Conservation (phyloP, 75 land plant genomes). For the Cunninghamia lanceolata region DNA sequence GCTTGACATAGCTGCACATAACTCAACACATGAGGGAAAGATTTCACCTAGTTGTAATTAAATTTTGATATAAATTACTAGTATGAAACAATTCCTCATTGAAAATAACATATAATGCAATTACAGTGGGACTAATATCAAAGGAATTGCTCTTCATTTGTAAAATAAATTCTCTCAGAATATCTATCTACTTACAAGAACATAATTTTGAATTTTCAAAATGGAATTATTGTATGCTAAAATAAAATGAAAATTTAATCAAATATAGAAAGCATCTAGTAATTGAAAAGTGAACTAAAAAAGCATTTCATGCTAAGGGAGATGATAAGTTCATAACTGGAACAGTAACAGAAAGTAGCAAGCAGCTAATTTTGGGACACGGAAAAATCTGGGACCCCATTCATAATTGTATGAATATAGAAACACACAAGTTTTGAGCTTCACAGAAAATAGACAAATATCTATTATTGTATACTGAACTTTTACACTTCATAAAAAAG, state of each 20-base stretch:
- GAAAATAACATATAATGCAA: neutral
- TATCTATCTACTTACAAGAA: neutral
- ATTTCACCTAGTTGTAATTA: neutral
- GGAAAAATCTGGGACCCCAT: neutral
- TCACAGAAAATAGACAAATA: neutral
- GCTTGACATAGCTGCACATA: constrained; percentile 84
- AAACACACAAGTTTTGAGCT: neutral
- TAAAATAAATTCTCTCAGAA: neutral
- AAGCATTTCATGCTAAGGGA: neutral
- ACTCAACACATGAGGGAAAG: neutral
- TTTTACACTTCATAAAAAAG: neutral
- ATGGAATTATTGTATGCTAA: neutral
- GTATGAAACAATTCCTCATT: neutral
- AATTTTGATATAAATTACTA: neutral
- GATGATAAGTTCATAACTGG: neutral
- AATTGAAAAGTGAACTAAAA: neutral
- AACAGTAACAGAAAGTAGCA: neutral
- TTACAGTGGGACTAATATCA: neutral
- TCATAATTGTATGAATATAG: neutral
- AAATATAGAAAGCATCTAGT: neutral
- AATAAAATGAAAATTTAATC: neutral
- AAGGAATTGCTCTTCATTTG: neutral
- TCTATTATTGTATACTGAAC: neutral
- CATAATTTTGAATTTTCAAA: neutral
- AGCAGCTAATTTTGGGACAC: neutral